phyloP scores from a whole-genome alignment of 2,329 filamentous ascomycete genomes.

The Talaromyces sp. region DNA sequence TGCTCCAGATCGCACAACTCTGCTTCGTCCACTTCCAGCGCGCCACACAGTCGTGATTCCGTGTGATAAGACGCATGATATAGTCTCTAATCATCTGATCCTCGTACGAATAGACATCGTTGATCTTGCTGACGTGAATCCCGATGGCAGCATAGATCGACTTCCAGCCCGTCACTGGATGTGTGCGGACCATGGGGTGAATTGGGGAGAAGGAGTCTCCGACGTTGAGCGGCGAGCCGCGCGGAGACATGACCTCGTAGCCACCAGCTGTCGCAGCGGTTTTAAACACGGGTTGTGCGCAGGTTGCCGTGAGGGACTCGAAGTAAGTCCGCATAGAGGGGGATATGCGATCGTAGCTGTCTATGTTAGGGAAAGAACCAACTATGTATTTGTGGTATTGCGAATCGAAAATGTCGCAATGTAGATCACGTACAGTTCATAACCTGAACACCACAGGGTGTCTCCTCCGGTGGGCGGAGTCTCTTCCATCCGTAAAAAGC shows the following conservation, averaged over 20 bases:
- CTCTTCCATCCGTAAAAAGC: slow-evolving; percentile 3
- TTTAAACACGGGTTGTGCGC: slow-evolving; percentile 19
- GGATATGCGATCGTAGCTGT: slow-evolving; percentile 49
- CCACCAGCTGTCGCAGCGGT: not conserved
- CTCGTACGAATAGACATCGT: slow-evolving; percentile 41
- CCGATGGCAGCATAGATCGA: slow-evolving; percentile 45
- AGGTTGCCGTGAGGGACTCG: slow-evolving; percentile 47
- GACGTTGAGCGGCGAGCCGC: slow-evolving; percentile 52
- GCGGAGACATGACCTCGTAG: slow-evolving; percentile 23
- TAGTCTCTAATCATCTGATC: slow-evolving; percentile 5
- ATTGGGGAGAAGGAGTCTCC: slow-evolving; percentile 47
- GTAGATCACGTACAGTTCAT: slow-evolving; percentile 34
- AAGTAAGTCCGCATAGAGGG: slow-evolving; percentile 44
- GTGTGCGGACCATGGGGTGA: slow-evolving; percentile 57
- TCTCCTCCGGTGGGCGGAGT: slow-evolving; percentile 20
- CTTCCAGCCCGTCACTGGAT: slow-evolving; percentile 62
- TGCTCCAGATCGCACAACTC: slow-evolving; percentile 25
- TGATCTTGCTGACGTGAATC: slow-evolving; percentile 36
- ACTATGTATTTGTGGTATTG: not conserved
- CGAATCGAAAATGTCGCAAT: not conserved
- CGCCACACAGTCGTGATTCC: slow-evolving; percentile 2
- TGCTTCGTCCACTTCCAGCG: slow-evolving; percentile 5
- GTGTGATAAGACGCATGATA: slow-evolving; percentile 1
- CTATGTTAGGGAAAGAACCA: not conserved
- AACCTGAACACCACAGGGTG: slow-evolving; percentile 49